These are phyloP conservation scores for Trichoderma atroviride DNA, from an alignment of 2,329 filamentous ascomycete species.

Conservation along the genomic window DNA sequence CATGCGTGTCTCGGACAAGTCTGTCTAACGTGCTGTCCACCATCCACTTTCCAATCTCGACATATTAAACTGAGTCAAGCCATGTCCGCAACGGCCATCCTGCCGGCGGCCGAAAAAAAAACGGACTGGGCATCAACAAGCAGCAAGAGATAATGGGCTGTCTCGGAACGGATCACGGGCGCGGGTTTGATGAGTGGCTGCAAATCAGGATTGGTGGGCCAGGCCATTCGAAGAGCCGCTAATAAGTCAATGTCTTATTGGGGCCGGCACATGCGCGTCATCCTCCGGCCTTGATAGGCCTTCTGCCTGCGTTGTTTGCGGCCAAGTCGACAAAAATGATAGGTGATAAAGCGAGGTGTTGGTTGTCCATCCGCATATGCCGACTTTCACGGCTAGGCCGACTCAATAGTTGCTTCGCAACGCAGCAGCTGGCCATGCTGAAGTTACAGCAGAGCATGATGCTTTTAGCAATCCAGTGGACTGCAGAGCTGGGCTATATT, in stretches of 20 bases:
- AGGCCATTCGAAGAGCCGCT: not conserved
- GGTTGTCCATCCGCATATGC: not conserved
- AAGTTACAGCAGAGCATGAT: not conserved
- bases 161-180: constrained; percentile 15
- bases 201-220: constrained; percentile 2
- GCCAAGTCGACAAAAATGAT: constrained; percentile 3
- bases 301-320: not conserved
- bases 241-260: constrained; percentile 6
- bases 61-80: not conserved
- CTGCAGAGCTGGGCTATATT: not conserved
- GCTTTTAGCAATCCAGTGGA: not conserved
- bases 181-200: constrained; percentile 17
- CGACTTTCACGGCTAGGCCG: not conserved
- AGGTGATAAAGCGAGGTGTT: constrained; percentile 9
- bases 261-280: constrained; percentile 15
- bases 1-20: not conserved
- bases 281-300: constrained; percentile 9
- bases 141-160: not conserved
- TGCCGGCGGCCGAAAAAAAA: not conserved
- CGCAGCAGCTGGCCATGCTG: not conserved
- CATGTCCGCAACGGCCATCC: not conserved
- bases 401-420: not conserved
- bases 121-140: constrained; percentile 12
- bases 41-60: not conserved
- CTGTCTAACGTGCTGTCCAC: not conserved